Base-by-base conservation (phyloP, 129 eudicot genomes). In the Flaveria brownii region DNA sequence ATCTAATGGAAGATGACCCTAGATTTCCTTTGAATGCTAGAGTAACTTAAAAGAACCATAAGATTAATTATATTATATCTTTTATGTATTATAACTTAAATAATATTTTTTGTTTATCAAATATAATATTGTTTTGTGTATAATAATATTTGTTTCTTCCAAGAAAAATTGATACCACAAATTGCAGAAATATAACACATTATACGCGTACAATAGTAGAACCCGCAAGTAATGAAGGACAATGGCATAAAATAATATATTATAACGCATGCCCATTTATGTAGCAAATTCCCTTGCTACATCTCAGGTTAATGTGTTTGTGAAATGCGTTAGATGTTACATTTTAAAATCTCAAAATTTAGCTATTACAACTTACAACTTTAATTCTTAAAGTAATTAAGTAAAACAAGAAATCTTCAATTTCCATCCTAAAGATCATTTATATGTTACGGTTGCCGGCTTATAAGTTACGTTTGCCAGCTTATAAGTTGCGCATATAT, bases 1-100 rank as follows among this genome's bases (percentile, higher is more conserved):
- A 78, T 85, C 83, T 71, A 75, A 10, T 54, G 74, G 76, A 81
- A 71, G 39, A 62, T 63, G 88, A 85, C 88, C 76, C 68, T 78
- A 74, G 85, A 85, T 83, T 66, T 68, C 67, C 51, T 63, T 76
- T 72, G 62, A 73, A 72, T 25, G 17, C 74, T 51, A 73, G 60
- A 52, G 52, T 65, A 65, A 73, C 59, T 73, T 73, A 41, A 17
- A 10, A 33, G 42, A 50, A 33, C 14, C 61, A 75, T 74, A 46
- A 30, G 6, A 71, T 26, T 50, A 23, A 49, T 71, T 71, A 71
- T 71, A 71, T 47, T 41, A 49, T 47, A 22, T 47, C 36, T 11
- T 70, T 11, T 45, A 45, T 45, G 50, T 0, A 11, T 45, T 45
- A 14, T 23, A 62, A 4, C 43, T 49, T 3, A 49, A 62, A 30